These are phyloP conservation scores for Nigrospora oryzae DNA, from an alignment of 2,329 filamentous ascomycete genomes.

Conservation along the genomic window DNA sequence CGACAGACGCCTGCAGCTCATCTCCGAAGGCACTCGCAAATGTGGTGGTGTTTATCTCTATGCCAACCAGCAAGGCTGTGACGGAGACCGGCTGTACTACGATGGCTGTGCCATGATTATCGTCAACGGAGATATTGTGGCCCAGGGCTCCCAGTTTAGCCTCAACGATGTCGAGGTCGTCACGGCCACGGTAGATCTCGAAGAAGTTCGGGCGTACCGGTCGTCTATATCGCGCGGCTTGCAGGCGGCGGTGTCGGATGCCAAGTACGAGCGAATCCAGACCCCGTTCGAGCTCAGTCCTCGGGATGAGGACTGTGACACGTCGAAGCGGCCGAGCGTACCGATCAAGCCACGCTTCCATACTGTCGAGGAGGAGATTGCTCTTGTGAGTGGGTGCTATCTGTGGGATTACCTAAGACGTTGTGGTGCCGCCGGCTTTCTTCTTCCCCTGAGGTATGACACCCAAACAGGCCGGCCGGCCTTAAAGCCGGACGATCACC, in stretches of 20 bases:
- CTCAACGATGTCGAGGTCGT: slow-evolving; percentile 58
- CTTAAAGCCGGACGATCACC: neutral
- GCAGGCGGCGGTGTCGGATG: slow-evolving; percentile 42
- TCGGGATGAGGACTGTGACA: slow-evolving; percentile 29
- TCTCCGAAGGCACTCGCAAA: slow-evolving; percentile 52
- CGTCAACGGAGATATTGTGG: slow-evolving; percentile 55
- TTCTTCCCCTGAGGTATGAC: slow-evolving; percentile 37
- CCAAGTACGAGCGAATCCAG: slow-evolving; percentile 36
- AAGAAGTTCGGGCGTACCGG: slow-evolving; percentile 59
- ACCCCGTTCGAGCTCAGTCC: slow-evolving; percentile 22
- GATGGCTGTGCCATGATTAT: slow-evolving; percentile 47
- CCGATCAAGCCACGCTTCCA: slow-evolving; percentile 43
- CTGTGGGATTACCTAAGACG: slow-evolving; percentile 56
- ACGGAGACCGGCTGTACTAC: slow-evolving; percentile 43
- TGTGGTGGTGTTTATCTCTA: slow-evolving; percentile 39
- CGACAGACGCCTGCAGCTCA: slow-evolving; percentile 53
- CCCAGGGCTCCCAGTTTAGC: slow-evolving; percentile 59
- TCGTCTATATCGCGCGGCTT: slow-evolving; percentile 46
- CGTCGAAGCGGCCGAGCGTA: slow-evolving; percentile 29
- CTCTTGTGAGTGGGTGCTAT: slow-evolving; percentile 55
- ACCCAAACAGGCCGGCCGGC: slow-evolving; percentile 21
- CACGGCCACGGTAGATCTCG: slow-evolving; percentile 58
- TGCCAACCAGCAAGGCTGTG: slow-evolving; percentile 51
- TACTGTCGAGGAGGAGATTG: slow-evolving; percentile 59
- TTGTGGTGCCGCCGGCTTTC: slow-evolving; percentile 40